Conservation (phyloP, 129 eudicot species). For the Escallonia rubra region DNA sequence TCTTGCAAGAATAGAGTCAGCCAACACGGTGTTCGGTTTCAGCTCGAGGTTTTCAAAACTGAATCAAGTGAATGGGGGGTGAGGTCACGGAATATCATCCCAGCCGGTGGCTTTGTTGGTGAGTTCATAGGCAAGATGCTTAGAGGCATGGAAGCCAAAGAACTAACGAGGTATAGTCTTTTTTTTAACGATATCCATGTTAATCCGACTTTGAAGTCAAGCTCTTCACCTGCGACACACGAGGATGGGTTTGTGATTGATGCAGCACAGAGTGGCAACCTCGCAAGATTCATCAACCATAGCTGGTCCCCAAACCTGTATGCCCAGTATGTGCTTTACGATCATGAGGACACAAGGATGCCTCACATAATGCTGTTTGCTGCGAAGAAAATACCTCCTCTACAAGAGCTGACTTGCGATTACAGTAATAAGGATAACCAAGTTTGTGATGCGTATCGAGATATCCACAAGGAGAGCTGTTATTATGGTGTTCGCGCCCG, state of each 20-base stretch:
- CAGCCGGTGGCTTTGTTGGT: slow-evolving; percentile 38
- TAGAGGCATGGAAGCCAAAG: slow-evolving; percentile 22
- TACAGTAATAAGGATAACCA: slow-evolving; percentile 21
- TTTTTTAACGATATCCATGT: slow-evolving; percentile 20
- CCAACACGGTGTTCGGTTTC: slow-evolving; percentile 27
- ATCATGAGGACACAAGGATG: slow-evolving; percentile 27
- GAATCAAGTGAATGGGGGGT: slow-evolving; percentile 41
- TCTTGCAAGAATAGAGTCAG: slow-evolving; percentile 40
- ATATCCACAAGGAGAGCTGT: slow-evolving; percentile 28
- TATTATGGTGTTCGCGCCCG: slow-evolving; percentile 29
- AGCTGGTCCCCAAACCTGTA: slow-evolving; percentile 46
- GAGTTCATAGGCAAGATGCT: slow-evolving; percentile 38
- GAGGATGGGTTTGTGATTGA: slow-evolving; percentile 28
- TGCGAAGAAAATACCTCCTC: slow-evolving; percentile 24
- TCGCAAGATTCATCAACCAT: slow-evolving; percentile 46
- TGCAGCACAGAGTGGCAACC: slow-evolving; percentile 34
- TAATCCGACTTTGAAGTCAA: slow-evolving; percentile 19
- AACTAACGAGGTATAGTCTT: neutral
- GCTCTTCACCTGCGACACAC: neutral
- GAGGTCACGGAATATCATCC: slow-evolving; percentile 22
- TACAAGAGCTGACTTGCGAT: slow-evolving; percentile 29
- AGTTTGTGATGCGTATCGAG: slow-evolving; percentile 30
- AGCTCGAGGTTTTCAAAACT: slow-evolving; percentile 42
- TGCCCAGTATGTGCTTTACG: slow-evolving; percentile 38
- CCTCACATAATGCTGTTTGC: slow-evolving; percentile 48